phyloP scores from a whole-genome alignment of 2,329 filamentous ascomycete species.

The Colletotrichum simmondsii region DNA sequence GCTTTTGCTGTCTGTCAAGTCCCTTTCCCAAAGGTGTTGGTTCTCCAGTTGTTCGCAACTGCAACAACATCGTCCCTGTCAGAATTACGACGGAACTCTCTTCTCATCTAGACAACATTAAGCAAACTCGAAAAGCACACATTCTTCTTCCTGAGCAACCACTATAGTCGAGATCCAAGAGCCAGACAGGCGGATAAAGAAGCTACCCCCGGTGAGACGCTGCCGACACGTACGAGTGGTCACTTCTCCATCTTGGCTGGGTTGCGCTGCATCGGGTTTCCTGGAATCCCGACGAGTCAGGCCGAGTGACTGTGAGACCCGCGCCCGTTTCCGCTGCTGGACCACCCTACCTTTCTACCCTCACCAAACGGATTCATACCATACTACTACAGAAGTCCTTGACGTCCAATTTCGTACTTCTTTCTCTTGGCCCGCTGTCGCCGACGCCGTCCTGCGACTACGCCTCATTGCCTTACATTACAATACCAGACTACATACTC shows the following conservation, averaged over 20 bases:
- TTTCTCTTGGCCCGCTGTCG: slow-evolving; percentile 10
- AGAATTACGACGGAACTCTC: neutral
- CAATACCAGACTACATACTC: neutral
- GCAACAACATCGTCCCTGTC: neutral
- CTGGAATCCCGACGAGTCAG: slow-evolving; percentile 24
- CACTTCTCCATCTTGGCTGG: slow-evolving; percentile 14
- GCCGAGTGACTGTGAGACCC: slow-evolving; percentile 5
- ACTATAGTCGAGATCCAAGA: neutral
- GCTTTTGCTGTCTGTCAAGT: slow-evolving; percentile 1
- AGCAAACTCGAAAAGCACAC: no score
- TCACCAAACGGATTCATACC: neutral
- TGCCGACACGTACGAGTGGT: neutral
- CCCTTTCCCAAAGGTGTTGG: neutral
- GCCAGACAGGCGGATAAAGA: neutral
- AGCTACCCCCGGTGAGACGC: neutral
- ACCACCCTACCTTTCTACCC: slow-evolving; percentile 1
- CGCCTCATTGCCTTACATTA: slow-evolving; percentile 6
- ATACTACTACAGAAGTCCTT: neutral
- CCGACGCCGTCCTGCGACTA: neutral
- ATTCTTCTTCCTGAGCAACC: neutral
- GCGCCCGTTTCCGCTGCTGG: slow-evolving; percentile 11
- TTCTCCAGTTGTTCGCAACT: neutral
- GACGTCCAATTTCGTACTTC: slow-evolving; percentile 5
- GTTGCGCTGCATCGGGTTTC: slow-evolving; percentile 21
- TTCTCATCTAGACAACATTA: neutral